A percentile compares a stretch with the other conserved stretches of the same genome.
Conservation (phyloP, 805 yeast species). For the Grigorovia humatica region DNA sequence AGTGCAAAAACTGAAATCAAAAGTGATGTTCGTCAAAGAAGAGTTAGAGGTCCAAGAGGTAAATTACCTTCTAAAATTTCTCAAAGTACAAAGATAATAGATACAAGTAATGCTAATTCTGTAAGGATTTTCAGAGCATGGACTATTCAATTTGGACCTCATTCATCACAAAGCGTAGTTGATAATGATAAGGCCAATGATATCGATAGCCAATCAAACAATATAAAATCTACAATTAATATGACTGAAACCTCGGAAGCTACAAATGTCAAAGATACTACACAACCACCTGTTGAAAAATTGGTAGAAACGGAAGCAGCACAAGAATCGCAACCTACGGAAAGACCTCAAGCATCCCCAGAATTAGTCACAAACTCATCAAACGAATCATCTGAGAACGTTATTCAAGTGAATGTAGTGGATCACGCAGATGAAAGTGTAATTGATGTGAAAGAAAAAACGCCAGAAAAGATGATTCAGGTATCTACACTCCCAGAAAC, state of each 20-base stretch:
- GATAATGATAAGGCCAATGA: neutral
- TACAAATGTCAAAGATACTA: neutral
- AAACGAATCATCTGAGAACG: neutral
- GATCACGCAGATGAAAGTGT: neutral
- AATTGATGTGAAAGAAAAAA: neutral
- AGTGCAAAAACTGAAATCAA: neutral
- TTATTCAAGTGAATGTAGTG: no score
- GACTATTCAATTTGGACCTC: slow-evolving; percentile 5
- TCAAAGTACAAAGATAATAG: slow-evolving; percentile 25
- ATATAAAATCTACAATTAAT: neutral
- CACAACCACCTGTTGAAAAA: neutral
- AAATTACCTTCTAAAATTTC: slow-evolving; percentile 49
- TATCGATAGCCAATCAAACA: neutral
- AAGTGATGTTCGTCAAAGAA: slow-evolving; percentile 23
- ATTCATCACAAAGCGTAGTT: neutral
- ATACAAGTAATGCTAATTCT: slow-evolving; percentile 9
- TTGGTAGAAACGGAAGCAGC: neutral
- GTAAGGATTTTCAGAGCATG: slow-evolving; percentile 19
- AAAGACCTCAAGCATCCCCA: neutral
- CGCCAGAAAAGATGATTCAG: neutral
- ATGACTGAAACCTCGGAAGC: neutral
- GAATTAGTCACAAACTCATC: neutral
- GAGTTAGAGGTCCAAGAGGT: slow-evolving; percentile 69
- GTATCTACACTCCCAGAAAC: neutral
- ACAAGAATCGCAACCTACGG: neutral